These are phyloP conservation scores for Backusella westeae DNA, from an alignment of 192 early-diverging fungal genomes.

Conservation along the genomic window DNA sequence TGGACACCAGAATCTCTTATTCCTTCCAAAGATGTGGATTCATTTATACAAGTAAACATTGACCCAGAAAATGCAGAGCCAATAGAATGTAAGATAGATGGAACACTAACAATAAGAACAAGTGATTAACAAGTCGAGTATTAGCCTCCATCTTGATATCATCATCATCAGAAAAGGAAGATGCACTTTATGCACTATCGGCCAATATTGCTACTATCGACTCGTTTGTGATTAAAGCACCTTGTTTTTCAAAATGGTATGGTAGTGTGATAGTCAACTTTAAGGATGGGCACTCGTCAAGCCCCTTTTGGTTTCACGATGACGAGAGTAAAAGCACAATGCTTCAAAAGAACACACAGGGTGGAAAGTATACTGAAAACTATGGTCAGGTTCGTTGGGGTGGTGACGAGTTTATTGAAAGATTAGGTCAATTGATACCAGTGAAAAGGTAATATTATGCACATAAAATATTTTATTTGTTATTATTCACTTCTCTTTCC, in stretches of 20 bases:
- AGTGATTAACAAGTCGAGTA: not conserved
- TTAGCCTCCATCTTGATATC: conserved; percentile 12
- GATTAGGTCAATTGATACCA: conserved; percentile 40
- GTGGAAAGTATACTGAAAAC: conserved; percentile 24
- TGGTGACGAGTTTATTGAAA: conserved; percentile 65
- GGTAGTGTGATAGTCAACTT: conserved; percentile 67
- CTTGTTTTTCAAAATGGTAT: conserved; percentile 66
- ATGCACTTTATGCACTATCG: conserved; percentile 59
- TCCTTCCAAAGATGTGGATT: conserved; percentile 56
- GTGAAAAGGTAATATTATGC: conserved; percentile 32
- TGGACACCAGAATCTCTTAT: conserved; percentile 72
- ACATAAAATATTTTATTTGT: not conserved
- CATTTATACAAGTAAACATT: conserved; percentile 59
- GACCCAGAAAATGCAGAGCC: conserved; percentile 40
- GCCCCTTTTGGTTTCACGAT: conserved; percentile 76
- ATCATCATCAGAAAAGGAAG: conserved; percentile 18
- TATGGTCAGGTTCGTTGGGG: conserved; percentile 53
- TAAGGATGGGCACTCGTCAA: conserved; percentile 56
- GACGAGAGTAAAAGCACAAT: conserved; percentile 48
- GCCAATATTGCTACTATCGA: conserved; percentile 53
- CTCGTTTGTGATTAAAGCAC: conserved; percentile 65
- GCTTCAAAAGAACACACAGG: conserved; percentile 10
- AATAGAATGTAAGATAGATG: not conserved
- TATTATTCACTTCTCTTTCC: not conserved
- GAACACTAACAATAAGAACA: not conserved